Conservation (phyloP, 106 monocot species). For the Dactylorhiza incarnata region DNA sequence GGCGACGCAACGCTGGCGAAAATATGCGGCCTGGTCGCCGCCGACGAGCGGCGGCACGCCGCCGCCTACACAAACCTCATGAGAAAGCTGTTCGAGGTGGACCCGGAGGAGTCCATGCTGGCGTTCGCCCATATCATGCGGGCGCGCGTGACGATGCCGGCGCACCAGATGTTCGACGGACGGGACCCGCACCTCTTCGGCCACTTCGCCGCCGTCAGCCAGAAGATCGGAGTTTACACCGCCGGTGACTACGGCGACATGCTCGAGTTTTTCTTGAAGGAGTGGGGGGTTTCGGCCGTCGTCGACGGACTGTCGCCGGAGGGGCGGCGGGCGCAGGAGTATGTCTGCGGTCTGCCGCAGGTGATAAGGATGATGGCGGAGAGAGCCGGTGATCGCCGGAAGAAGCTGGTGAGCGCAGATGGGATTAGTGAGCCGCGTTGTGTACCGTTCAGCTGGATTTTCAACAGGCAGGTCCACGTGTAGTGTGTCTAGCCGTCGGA, state of each 20-base stretch:
- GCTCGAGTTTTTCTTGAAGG: conserved; percentile 3
- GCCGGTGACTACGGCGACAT: conserved; percentile 6
- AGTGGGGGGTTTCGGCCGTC: conserved; percentile 1
- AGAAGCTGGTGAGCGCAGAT: background rate
- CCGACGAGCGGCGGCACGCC: conserved; percentile 10
- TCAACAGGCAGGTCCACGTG: conserved; percentile 3
- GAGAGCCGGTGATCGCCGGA: conserved; percentile 3
- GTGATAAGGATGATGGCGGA: conserved; percentile 13
- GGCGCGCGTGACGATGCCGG: conserved; percentile 3
- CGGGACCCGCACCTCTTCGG: conserved; percentile 9
- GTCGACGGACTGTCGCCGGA: conserved; percentile 5
- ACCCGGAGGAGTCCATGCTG: conserved; percentile 2
- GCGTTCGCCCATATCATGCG: conserved; percentile 7
- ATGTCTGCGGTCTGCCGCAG: conserved; percentile 7
- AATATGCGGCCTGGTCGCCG: conserved; percentile 12
- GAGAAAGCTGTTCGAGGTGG: conserved; percentile 4
- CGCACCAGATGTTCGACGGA: conserved; percentile 10
- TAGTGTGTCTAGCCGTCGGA: too few relatives aligned
- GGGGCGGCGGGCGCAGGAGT: conserved; percentile 15
- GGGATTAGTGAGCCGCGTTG: background rate
- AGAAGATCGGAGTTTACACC: conserved; percentile 7
- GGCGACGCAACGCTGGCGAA: conserved; percentile 9
- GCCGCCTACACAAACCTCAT: background rate
- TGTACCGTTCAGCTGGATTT: conserved; percentile 17
- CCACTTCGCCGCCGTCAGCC: conserved; percentile 6